Evolutionary conservation across 1,284 basidiomycete species (phyloP), one percentile per base, ranked within the genome.

Genomic region (Boletus smithii): DNA sequence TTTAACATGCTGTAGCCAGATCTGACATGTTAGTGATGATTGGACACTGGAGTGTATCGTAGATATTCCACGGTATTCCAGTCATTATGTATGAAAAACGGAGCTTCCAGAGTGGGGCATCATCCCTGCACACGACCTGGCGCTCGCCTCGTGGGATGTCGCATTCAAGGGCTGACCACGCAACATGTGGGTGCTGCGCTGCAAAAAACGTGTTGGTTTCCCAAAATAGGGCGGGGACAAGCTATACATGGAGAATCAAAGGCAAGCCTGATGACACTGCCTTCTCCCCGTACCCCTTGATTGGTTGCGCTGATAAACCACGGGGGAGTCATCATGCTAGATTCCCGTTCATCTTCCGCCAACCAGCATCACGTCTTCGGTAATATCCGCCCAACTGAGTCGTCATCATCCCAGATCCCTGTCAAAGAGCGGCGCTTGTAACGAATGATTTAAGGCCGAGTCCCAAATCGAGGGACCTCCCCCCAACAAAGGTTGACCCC

Each of bases 31-130:
- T 30, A 8, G 26, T 27, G 8, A 10, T 27, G 3, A 38, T 36
- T 40, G 55, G 54, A 42, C 38, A 36, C 48, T 43, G 56, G n/a
- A n/a, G n/a, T n/a, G n/a, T 63, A 54, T 52, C 45, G 53, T 67
- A 62, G 59, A 59, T 47, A 52, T 53, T 53, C 47, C 51, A 57
- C 40, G 23, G 23, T 24, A 24, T 24, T 24, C 23, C 23, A 24
- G 48, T 50, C 59, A 53, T 67, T 67, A 67, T 66, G 59, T 62
- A 62, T 67, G 46, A 61, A 50, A 58, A 43, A 52, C 47, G 52
- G 51, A 49, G 47, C 51, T 48, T 41, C 30, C 37, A 48, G 40
- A 53, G 56, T 61, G 60, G 52, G 53, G 42, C 51, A 58, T 50
- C 46, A 57, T 48, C 56, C 57, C 48, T 63, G 46, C 46, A 43